Base-by-base conservation (phyloP, 164 flowering plant genomes). In the Santalum album region DNA sequence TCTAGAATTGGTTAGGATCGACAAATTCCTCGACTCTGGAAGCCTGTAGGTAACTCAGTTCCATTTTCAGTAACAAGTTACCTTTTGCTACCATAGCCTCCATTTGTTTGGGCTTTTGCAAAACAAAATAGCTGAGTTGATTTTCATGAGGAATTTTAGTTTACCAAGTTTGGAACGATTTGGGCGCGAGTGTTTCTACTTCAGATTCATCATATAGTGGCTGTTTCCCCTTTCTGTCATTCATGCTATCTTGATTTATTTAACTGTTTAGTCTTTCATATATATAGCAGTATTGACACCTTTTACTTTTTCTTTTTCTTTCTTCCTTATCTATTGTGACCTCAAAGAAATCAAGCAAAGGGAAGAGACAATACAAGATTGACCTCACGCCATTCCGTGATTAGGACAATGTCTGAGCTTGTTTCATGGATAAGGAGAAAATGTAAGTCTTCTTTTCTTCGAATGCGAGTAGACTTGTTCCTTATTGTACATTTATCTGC, bases 351-450 rank as follows among this genome's bases (percentile, higher is more conserved):
- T 87, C 76, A 36, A 80, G 78, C 76, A 87, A 80, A 53, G 95
- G 95, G 65, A 84, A 75, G 64, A 69, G 62, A 23, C 62, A 36
- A 4, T 66, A 80, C 69, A 65, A 71, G 22, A 80, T 87, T 52
- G 89, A 87, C 67, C 82, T 86, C 64, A 75, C 90, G 27, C 95
- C 95, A 29, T 75, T 65, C 56, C 70, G 57, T 23, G 80, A 64
- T 62, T 68, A 66, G 40, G 63, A 45, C 29, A 22, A 46, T 22
- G 11, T 34, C 11, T 23, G 48, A 63, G 35, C 34, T 48, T 43
- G 25, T 57, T 39, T 9, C n/a, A 25, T 25, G 27, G 56, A 43
- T 49, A 51, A 52, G 66, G 71, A 58, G 0, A n/a, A n/a, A n/a
- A 29, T 9, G 9, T 29, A 29, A 29, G 34, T 3, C 34, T 29